Percentiles rank a stretch among this genome's conserved stretches.
Conservation (phyloP, 1,139 yeast genomes). For the Hanseniaspora gamundiae region DNA sequence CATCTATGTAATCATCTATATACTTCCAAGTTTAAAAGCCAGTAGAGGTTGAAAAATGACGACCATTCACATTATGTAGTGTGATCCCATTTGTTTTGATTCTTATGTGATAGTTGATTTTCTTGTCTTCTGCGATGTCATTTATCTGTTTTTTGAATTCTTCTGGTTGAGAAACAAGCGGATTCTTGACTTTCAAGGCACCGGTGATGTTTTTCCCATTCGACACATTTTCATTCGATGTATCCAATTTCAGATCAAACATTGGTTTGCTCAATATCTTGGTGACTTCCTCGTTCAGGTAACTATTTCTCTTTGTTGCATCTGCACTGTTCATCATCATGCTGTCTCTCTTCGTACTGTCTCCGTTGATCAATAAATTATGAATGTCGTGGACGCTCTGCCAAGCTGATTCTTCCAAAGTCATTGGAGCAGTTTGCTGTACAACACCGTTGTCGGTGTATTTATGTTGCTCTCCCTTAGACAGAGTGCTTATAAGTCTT, state of each 20-base stretch:
- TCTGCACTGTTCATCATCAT: not conserved
- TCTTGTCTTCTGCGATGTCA: not conserved
- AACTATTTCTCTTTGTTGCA: not conserved
- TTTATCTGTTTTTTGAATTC: not conserved
- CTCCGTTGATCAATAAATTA: slow-evolving; percentile 10
- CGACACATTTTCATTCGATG: not conserved
- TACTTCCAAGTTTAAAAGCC: not conserved
- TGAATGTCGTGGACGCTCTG: slow-evolving; percentile 24
- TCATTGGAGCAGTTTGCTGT: slow-evolving; percentile 3
- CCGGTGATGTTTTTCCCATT: not conserved
- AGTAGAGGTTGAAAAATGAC: not conserved
- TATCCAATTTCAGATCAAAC: not conserved
- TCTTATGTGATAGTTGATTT: not conserved
- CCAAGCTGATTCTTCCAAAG: slow-evolving; percentile 19
- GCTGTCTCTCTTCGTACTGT: not conserved
- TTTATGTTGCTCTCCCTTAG: slow-evolving; percentile 6
- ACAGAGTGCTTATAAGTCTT: no score
- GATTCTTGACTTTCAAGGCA: not conserved
- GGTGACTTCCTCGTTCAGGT: not conserved
- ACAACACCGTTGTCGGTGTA: slow-evolving; percentile 2
- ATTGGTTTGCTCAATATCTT: not conserved
- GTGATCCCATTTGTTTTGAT: not conserved
- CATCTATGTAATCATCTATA: not conserved
- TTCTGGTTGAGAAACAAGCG: not conserved
- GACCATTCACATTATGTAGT: not conserved